Base-by-base conservation (phyloP, 2,329 filamentous ascomycete species). In the Microcera coccophila region DNA sequence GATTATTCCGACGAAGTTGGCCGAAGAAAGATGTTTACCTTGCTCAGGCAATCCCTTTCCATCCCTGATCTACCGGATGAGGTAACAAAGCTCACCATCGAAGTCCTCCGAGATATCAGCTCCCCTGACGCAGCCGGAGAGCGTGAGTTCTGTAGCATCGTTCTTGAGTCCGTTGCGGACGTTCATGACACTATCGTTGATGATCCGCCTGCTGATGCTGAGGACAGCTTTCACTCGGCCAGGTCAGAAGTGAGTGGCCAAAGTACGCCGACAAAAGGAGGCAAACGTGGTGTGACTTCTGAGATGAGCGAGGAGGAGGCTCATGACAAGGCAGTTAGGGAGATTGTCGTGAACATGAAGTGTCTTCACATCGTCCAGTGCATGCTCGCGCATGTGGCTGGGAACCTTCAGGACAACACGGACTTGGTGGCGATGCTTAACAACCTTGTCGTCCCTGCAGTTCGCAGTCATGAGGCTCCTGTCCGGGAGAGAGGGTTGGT, bases 1-100 rank as follows among this genome's bases (percentile, higher is more conserved):
- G 93, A 98, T 66, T 98, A 97, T 66, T 90, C 88, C n/a, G 93
- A 98, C 61, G 93, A 97, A 65, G 87, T 95, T 49, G 93, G 93
- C 38, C 81, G 93, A 52, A 79, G 91, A 45, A 95, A 95, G 70
- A 97, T 98, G 90, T 96, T 95, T 63, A 82, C 87, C 15, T 76
- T 97, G 24, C 78, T 97, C 46, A 81, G 93, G 42, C 88, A 95
- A 62, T 85, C 85, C 2, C 72, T 98, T 14, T 90, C 90, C 1
- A 84, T 90, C 39, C 81, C 90, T 3, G 87, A 94, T 54, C 75
- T 98, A 2, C 90, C 93, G 1, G 91, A 98, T 57, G 89, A 95
- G 61, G 85, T 89, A 35, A 97, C 93, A 2, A 91, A 90, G 61
- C 82, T 98, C 39, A 83, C 84, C 0, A 79, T 95, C 17, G 84